phyloP scores from a whole-genome alignment of 345 rosid species.

The Eucalyptus sp. region DNA sequence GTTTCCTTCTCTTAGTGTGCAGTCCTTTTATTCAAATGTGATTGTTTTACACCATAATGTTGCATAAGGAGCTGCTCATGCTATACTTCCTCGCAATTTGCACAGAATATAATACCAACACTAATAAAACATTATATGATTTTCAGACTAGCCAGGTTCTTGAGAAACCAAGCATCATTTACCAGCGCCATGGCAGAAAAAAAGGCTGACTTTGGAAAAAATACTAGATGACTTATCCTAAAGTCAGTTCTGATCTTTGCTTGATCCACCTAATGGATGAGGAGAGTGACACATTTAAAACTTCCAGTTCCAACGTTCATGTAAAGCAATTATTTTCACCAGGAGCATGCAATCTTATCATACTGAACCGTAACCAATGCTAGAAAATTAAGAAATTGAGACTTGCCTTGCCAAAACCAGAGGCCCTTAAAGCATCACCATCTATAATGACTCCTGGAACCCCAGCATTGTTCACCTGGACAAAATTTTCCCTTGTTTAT shows the following conservation, averaged over 20 bases:
- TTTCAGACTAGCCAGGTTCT: background rate
- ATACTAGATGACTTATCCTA: background rate
- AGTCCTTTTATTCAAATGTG: background rate
- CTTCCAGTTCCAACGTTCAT: background rate
- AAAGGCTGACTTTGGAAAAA: background rate
- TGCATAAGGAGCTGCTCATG: background rate
- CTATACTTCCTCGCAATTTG: background rate
- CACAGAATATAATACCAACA: background rate
- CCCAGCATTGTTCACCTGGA: constrained; percentile 17
- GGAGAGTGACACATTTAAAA: background rate
- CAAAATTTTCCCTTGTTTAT: background rate
- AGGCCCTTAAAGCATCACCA: background rate
- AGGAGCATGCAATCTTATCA: background rate
- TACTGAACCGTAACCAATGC: background rate
- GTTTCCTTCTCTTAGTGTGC: background rate
- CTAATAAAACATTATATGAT: background rate
- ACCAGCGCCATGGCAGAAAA: background rate
- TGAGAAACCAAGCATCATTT: background rate
- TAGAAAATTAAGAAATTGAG: background rate
- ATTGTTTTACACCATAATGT: background rate
- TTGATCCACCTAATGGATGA: background rate
- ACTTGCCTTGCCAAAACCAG: background rate
- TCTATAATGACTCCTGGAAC: background rate
- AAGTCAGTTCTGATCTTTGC: background rate
- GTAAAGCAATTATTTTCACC: background rate